These are phyloP conservation scores for Fragaria iinumae DNA, from an alignment of 306 rosid genomes.

Conservation along the genomic window DNA sequence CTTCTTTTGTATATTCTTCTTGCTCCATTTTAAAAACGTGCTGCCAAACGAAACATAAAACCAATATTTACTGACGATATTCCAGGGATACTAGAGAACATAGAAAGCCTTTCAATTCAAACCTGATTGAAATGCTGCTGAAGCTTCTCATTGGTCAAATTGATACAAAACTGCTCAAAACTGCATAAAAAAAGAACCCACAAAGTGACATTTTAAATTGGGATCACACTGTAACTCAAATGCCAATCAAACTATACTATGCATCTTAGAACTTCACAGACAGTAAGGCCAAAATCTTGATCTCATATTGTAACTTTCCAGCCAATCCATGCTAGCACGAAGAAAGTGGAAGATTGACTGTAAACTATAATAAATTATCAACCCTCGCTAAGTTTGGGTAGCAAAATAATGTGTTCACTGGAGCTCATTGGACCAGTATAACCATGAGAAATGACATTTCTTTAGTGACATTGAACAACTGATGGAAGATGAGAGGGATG, in stretches of 20 bases:
- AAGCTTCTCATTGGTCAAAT: conserved; percentile 97
- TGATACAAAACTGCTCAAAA: conserved; percentile 98
- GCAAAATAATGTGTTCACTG: neutral
- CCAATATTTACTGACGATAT: conserved; percentile 17
- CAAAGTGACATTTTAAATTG: conserved; percentile 5
- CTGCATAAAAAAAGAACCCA: conserved; percentile 41
- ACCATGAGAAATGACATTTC: neutral
- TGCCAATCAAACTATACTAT: neutral
- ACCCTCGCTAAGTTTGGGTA: conserved; percentile 2
- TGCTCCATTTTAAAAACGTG: conserved; percentile 99
- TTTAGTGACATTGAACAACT: neutral
- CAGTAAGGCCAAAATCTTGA: conserved; percentile 2
- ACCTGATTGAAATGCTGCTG: conserved; percentile 99
- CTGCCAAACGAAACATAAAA: conserved; percentile 43
- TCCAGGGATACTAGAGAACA: conserved; percentile 25
- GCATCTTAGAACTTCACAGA: conserved; percentile 7
- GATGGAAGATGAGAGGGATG: neutral
- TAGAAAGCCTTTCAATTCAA: conserved; percentile 23
- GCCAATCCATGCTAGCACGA: conserved; percentile 9
- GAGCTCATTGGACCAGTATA: conserved; percentile 5
- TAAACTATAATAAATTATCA: neutral
- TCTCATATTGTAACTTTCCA: neutral
- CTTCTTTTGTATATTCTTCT: conserved; percentile 98
- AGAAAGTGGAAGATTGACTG: neutral
- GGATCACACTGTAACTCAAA: neutral